A percentile compares a stretch with the other conserved stretches of the same genome.
Evolutionary conservation across 2,329 filamentous ascomycete species (phyloP).

Genomic region (Graphilbum sp.): DNA sequence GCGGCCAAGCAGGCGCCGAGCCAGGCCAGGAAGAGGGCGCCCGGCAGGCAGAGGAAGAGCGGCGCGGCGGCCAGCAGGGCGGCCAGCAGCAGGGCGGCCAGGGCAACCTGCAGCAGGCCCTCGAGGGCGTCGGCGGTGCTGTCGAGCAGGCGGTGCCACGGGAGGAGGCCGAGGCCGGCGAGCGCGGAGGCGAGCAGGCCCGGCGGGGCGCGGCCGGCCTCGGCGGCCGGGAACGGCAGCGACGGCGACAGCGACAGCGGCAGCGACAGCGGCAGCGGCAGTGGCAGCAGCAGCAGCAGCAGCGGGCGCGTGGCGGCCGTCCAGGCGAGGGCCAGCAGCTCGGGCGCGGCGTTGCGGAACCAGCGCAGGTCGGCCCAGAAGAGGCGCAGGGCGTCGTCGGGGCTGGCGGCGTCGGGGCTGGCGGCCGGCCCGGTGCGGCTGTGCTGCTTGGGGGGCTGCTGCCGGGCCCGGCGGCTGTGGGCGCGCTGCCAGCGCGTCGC

Average conservation of each 20-base stretch:
- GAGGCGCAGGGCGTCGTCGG: too few species aligned
- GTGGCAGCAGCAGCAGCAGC: neutral
- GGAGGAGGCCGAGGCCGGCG: neutral
- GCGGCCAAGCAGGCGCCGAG: slow-evolving; percentile 9
- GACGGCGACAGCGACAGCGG: neutral
- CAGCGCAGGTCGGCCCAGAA: slow-evolving; percentile 4
- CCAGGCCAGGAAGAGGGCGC: slow-evolving; percentile 15
- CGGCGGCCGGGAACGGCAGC: slow-evolving; percentile 4
- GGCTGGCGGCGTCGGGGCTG: too few species aligned
- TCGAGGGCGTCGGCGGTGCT: slow-evolving; percentile 18
- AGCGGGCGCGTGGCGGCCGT: neutral
- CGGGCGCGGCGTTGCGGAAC: neutral
- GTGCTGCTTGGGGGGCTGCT: too few species aligned
- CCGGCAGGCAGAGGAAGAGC: slow-evolving; percentile 16
- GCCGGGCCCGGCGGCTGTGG: too few species aligned
- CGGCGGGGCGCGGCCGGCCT: neutral
- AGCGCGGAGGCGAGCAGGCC: neutral
- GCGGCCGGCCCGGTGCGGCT: too few species aligned
- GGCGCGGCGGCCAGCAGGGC: slow-evolving; percentile 12
- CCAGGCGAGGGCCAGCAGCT: neutral
- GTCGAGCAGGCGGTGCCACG: slow-evolving; percentile 5
- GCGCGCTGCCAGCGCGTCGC: slow-evolving; percentile 10
- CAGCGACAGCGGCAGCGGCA: neutral
- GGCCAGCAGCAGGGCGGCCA: slow-evolving; percentile 10
- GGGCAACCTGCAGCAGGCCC: slow-evolving; percentile 2